Conservation (phyloP, 1,284 basidiomycete species). For the Sutorius eximius region DNA sequence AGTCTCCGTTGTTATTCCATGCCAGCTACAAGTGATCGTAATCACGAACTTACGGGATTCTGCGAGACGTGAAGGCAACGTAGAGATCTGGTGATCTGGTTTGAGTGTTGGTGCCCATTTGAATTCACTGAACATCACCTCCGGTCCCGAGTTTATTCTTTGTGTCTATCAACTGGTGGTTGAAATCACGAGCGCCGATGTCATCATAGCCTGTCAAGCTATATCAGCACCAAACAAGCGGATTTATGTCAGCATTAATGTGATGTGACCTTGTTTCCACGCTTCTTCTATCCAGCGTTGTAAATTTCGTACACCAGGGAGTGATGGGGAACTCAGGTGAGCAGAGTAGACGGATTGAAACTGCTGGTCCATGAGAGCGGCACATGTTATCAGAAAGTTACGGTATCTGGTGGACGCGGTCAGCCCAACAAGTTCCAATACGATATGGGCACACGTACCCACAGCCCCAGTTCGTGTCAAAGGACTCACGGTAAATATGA, state of each 20-base stretch:
- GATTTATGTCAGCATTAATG: neutral
- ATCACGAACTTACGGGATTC: conserved; percentile 65
- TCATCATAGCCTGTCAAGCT: conserved; percentile 63
- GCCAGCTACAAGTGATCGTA: neutral
- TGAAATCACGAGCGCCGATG: conserved; percentile 63
- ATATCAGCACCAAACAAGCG: neutral
- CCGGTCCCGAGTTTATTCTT: conserved; percentile 79
- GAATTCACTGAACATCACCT: conserved; percentile 43
- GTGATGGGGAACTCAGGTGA: conserved; percentile 52
- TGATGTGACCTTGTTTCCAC: conserved; percentile 60
- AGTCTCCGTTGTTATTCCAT: neutral
- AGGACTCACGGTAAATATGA: conserved; percentile 57
- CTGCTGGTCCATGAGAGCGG: conserved; percentile 66
- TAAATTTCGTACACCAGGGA: conserved; percentile 71
- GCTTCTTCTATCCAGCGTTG: conserved; percentile 80
- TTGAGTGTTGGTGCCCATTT: conserved; percentile 1
- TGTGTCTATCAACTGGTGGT: conserved; percentile 57
- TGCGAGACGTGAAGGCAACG: conserved; percentile 67
- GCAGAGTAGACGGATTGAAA: conserved; percentile 59
- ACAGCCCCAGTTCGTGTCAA: conserved; percentile 73
- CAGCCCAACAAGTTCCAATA: conserved; percentile 1
- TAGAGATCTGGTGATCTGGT: conserved; percentile 33
- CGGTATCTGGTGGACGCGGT: conserved; percentile 61
- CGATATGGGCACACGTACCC: conserved; percentile 46
- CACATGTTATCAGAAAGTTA: conserved; percentile 82